These are phyloP conservation scores for Coemansia sp. DNA, from an alignment of 371 early-diverging fungal genomes.

Conservation along the genomic window DNA sequence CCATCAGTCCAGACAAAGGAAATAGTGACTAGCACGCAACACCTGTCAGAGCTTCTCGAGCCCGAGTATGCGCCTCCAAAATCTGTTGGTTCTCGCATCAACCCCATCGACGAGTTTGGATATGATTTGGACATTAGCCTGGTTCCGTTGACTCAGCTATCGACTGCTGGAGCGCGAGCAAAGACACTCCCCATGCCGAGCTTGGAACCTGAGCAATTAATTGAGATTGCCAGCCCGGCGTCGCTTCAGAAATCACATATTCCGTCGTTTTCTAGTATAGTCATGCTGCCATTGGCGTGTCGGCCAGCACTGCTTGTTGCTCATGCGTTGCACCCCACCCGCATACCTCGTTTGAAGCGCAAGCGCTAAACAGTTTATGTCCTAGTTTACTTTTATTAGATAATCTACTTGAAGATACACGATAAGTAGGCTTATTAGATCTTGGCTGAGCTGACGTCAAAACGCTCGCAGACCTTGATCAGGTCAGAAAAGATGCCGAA, in stretches of 20 bases:
- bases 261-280: background rate
- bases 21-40: background rate
- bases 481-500: constrained; percentile 93
- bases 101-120: constrained; percentile 41
- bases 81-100: constrained; percentile 3
- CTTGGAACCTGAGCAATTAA: constrained; percentile 21
- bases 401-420: too few relatives aligned
- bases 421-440: background rate
- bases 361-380: constrained; percentile 27
- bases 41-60: constrained; percentile 19
- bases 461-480: constrained; percentile 73
- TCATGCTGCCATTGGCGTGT: constrained; percentile 11
- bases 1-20: background rate
- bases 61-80: constrained; percentile 47
- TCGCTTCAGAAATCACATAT: background rate
- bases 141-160: constrained; percentile 39
- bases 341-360: constrained; percentile 48
- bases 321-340: constrained; percentile 28
- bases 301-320: constrained; percentile 20
- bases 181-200: constrained; percentile 24
- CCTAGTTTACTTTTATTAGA: too few relatives aligned
- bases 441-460: constrained; percentile 22
- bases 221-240: constrained; percentile 4
- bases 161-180: background rate
- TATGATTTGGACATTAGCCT: constrained; percentile 32